These are phyloP conservation scores for Apiospora phragmitis DNA, from an alignment of 2,329 filamentous ascomycete genomes.

Conservation along the genomic window DNA sequence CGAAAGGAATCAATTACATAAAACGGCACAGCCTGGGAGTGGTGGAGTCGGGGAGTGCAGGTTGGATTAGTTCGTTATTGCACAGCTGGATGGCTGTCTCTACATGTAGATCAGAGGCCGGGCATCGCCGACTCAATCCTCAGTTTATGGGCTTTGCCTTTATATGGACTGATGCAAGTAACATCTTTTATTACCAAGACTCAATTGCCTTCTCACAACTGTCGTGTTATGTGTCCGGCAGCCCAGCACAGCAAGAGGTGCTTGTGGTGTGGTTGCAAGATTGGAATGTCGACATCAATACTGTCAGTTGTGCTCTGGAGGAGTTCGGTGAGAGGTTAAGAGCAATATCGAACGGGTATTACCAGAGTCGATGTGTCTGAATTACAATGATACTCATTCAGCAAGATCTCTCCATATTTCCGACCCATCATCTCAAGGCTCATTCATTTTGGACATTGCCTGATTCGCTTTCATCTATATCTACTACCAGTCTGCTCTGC, in stretches of 20 bases:
- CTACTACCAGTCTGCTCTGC: background rate
- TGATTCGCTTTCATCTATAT: background rate
- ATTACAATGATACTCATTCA: too few relatives aligned
- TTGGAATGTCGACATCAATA: background rate
- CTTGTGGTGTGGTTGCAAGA: background rate
- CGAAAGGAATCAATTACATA: constrained; percentile 9
- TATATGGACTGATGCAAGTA: constrained; percentile 7
- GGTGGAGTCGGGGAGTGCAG: constrained; percentile 16
- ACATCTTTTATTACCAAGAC: background rate
- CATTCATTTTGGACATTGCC: background rate
- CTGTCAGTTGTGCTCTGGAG: background rate
- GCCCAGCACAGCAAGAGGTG: background rate
- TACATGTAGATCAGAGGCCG: background rate
- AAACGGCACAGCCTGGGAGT: constrained; percentile 4
- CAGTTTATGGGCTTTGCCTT: background rate
- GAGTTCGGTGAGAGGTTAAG: background rate
- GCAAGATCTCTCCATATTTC: too few relatives aligned
- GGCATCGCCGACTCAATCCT: background rate
- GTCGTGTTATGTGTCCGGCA: background rate
- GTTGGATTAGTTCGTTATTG: constrained; percentile 3
- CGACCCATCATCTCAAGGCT: too few relatives aligned
- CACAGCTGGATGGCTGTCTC: constrained; percentile 9
- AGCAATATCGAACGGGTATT: background rate
- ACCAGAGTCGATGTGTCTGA: background rate
- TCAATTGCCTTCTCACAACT: background rate